Percentiles rank a stretch among this genome's conserved stretches.
Conservation (phyloP, 345 rosid genomes). For the Populus tremula region DNA sequence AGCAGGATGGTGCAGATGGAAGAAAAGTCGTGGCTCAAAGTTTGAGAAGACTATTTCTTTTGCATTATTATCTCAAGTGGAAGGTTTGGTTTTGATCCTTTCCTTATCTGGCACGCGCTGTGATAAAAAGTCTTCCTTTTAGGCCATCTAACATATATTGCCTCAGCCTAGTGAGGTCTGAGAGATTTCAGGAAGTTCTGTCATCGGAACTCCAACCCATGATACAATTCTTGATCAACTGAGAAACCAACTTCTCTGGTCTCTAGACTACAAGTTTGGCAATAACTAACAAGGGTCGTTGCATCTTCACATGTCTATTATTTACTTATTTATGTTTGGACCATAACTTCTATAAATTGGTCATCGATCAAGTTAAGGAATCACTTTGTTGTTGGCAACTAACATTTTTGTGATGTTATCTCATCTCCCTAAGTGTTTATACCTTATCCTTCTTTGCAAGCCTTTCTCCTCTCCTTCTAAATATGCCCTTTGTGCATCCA, state of each 20-base stretch:
- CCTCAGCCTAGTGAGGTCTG: conserved; percentile 8
- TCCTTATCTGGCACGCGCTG: not conserved
- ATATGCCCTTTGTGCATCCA: not conserved
- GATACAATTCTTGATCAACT: too few species aligned
- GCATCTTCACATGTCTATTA: too few species aligned
- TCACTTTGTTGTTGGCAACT: not conserved
- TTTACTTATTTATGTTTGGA: not conserved
- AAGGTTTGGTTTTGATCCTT: conserved; percentile 46
- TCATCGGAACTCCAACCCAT: too few species aligned
- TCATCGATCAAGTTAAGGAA: not conserved
- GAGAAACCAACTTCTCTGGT: not conserved
- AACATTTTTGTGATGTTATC: not conserved
- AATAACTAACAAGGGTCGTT: not conserved
- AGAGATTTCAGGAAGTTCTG: not conserved
- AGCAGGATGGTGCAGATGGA: conserved; percentile 78
- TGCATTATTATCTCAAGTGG: conserved; percentile 77
- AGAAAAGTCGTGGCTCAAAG: conserved; percentile 61
- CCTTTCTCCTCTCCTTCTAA: not conserved
- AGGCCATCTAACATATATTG: conserved; percentile 5
- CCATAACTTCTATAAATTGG: not conserved
- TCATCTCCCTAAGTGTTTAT: not conserved
- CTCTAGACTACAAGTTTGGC: not conserved
- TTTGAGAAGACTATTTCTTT: conserved; percentile 79
- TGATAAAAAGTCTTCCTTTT: conserved; percentile 5
- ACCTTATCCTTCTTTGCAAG: not conserved